Conservation (phyloP, 2,329 filamentous ascomycete species). For the Neopestalotiopsis sp. region DNA sequence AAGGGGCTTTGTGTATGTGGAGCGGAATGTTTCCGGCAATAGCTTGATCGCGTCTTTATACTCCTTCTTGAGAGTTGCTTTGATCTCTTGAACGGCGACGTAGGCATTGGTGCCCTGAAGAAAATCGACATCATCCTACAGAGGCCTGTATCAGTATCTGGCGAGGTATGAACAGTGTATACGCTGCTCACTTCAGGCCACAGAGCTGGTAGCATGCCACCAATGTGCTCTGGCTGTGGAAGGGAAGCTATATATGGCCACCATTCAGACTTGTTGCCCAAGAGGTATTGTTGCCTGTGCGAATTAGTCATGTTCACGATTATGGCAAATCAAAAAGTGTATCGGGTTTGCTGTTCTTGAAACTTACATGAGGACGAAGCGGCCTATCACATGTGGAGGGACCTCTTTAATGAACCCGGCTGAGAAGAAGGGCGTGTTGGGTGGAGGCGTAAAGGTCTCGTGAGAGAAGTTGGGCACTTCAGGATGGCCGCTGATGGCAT, state of each 20-base stretch:
- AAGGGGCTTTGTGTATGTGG: slow-evolving; percentile 50
- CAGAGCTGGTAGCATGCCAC: slow-evolving; percentile 64
- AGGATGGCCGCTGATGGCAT: slow-evolving; percentile 48
- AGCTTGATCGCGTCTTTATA: slow-evolving; percentile 47
- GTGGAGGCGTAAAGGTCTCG: slow-evolving; percentile 16
- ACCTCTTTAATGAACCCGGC: slow-evolving; percentile 51
- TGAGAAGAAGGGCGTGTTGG: slow-evolving; percentile 46
- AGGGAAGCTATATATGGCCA: slow-evolving; percentile 69
- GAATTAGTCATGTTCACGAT: not conserved
- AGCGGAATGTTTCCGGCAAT: slow-evolving; percentile 38
- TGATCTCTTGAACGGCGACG: slow-evolving; percentile 44
- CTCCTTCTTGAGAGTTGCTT: slow-evolving; percentile 49
- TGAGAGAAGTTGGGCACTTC: slow-evolving; percentile 23
- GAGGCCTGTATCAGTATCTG: not conserved
- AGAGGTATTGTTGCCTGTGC: slow-evolving; percentile 62
- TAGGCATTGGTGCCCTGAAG: slow-evolving; percentile 44
- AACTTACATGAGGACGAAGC: slow-evolving; percentile 66
- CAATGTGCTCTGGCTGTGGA: slow-evolving; percentile 61
- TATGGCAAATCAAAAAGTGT: not conserved
- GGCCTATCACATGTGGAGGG: slow-evolving; percentile 64
- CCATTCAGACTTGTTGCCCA: slow-evolving; percentile 66
- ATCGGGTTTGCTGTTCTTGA: no score
- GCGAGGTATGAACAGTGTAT: not conserved
- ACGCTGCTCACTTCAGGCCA: slow-evolving; percentile 53
- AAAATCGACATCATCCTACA: slow-evolving; percentile 58